phyloP scores from a whole-genome alignment of 352 stramenopile genomes.

The Globisporangium recalcitrans region DNA sequence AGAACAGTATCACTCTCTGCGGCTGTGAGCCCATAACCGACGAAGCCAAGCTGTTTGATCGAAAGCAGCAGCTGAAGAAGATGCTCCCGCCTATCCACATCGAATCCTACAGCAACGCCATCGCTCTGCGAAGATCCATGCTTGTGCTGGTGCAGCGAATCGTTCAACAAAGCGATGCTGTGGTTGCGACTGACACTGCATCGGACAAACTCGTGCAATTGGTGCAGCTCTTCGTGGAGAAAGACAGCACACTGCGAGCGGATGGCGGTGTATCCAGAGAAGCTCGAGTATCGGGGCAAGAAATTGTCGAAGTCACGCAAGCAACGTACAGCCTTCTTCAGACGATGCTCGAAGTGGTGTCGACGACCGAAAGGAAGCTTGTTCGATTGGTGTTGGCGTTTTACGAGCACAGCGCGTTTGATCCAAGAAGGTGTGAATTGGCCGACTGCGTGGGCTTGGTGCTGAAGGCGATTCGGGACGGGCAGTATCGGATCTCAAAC shows the following conservation, averaged over 20 bases:
- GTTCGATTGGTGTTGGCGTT: slow-evolving; percentile 28
- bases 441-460: slow-evolving; percentile 18
- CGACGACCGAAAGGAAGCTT: slow-evolving; percentile 29
- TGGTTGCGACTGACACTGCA: slow-evolving; percentile 28
- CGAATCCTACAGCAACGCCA: slow-evolving; percentile 28
- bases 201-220: slow-evolving; percentile 36
- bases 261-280: slow-evolving; percentile 5
- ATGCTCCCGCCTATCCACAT: slow-evolving; percentile 47
- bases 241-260: slow-evolving; percentile 26
- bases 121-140: slow-evolving; percentile 33
- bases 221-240: slow-evolving; percentile 31
- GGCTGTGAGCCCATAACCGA: slow-evolving; percentile 40
- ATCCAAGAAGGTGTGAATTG: slow-evolving; percentile 16
- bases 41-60: slow-evolving; percentile 21
- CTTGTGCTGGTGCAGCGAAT: slow-evolving; percentile 27
- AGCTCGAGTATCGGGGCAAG: slow-evolving; percentile 19
- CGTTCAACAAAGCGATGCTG: slow-evolving; percentile 25
- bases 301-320: slow-evolving; percentile 21
- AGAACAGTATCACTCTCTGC: slow-evolving; percentile 29
- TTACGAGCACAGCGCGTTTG: slow-evolving; percentile 24
- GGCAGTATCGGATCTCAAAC: slow-evolving; percentile 22
- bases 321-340: slow-evolving; percentile 33
- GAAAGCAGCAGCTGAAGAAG: slow-evolving; percentile 40
- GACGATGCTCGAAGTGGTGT: slow-evolving; percentile 27
- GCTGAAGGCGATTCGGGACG: slow-evolving; percentile 23